phyloP scores from a whole-genome alignment of 169 alveolate species.

The Neospora caninum region DNA sequence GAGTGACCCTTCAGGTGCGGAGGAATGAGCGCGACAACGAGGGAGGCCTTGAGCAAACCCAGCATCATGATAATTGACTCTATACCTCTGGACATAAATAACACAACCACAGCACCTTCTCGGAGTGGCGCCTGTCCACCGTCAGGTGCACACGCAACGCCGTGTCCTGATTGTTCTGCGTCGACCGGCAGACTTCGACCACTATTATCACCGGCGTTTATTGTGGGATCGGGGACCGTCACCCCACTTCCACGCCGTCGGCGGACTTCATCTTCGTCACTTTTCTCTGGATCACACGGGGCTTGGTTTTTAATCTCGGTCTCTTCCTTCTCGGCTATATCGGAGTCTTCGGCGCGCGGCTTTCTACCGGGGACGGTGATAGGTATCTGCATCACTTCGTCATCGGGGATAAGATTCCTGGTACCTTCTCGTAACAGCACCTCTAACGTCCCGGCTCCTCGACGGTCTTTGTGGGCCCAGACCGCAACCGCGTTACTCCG shows the following conservation, averaged over 20 bases:
- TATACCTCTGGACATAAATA: background rate
- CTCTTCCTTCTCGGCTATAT: background rate
- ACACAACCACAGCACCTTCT: background rate
- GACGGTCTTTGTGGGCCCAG: constrained; percentile 11
- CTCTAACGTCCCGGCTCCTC: background rate
- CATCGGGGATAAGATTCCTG: background rate
- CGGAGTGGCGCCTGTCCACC: background rate
- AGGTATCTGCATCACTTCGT: background rate
- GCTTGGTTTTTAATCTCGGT: background rate
- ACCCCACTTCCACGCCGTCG: background rate
- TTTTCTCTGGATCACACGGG: background rate
- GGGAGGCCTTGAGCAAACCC: background rate
- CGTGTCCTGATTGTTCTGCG: background rate
- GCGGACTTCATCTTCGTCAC: background rate
- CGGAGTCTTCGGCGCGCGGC: background rate
- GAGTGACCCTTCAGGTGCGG: background rate
- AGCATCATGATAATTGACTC: background rate
- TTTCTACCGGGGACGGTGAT: background rate
- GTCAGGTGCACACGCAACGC: background rate
- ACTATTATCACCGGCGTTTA: background rate
- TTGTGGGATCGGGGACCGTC: background rate
- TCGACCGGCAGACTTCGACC: background rate
- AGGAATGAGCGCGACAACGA: constrained; percentile 20
- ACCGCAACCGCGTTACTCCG: background rate
- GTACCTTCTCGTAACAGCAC: background rate